These are phyloP conservation scores for Lumnitzera racemosa DNA, from an alignment of 345 rosid genomes.

Conservation along the genomic window DNA sequence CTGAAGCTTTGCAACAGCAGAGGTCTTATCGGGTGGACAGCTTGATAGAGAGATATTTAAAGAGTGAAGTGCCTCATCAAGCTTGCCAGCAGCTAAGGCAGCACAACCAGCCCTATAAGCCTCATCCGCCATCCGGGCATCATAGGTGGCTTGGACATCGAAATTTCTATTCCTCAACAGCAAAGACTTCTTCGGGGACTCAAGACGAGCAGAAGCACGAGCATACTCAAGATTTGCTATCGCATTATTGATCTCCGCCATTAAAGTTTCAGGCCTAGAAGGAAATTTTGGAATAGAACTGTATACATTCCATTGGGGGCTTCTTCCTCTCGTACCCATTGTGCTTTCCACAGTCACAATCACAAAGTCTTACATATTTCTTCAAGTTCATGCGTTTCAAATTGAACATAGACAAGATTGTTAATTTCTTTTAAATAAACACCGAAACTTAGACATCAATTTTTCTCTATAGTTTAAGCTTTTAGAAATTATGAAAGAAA, in stretches of 20 bases:
- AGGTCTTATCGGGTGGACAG: constrained; percentile 37
- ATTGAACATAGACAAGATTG: no score
- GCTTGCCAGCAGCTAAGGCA: constrained; percentile 56
- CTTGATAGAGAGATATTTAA: constrained; percentile 41
- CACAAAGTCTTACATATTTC: no score
- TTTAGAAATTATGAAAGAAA: no score
- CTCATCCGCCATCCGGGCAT: constrained; percentile 47
- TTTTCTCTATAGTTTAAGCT: no score
- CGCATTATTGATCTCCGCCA: constrained; percentile 58
- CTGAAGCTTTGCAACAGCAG: constrained; percentile 65
- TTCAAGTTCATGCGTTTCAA: no score
- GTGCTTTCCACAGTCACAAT: no score
- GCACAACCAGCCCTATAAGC: constrained; percentile 64
- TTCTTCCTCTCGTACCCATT: constrained; percentile 38
- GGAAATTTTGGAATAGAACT: constrained; percentile 37
- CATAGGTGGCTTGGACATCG: constrained; percentile 20
- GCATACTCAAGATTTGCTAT: constrained; percentile 44
- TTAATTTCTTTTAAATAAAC: no score
- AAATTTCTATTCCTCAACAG: constrained; percentile 8
- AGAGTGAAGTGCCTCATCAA: constrained; percentile 58
- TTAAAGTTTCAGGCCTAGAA: constrained; percentile 47
- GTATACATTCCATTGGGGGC: constrained; percentile 33
- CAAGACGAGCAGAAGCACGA: constrained; percentile 35
- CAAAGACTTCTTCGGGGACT: constrained; percentile 19
- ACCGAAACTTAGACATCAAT: no score